Evolutionary conservation across 73 alveolate species (phyloP).

Genomic region (Blepharisma japonicum): DNA sequence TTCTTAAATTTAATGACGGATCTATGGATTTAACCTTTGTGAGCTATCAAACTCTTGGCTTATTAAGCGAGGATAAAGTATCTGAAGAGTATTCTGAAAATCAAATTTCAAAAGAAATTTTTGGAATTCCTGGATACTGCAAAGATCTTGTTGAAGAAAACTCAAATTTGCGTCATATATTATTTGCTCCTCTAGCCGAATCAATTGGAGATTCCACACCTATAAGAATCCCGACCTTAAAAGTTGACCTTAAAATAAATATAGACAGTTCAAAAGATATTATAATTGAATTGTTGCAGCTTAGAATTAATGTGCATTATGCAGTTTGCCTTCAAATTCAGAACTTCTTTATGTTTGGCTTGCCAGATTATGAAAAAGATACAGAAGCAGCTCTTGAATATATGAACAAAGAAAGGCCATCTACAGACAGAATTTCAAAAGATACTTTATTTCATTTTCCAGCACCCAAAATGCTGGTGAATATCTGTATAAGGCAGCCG

Average conservation of each 20-base stretch:
- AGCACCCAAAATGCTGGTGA: slow-evolving; percentile 8
- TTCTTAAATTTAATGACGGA: not conserved
- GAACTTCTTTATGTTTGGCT: slow-evolving; percentile 16
- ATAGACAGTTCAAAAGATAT: not conserved
- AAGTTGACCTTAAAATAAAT: not conserved
- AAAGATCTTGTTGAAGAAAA: slow-evolving; percentile 15
- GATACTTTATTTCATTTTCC: not conserved
- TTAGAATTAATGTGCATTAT: not conserved
- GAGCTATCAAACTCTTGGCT: not conserved
- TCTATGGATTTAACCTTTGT: not conserved
- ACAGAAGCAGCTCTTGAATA: not conserved
- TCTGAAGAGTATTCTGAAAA: not conserved
- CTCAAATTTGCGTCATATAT: not conserved
- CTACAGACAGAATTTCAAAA: not conserved
- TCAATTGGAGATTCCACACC: not conserved
- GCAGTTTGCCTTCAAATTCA: slow-evolving; percentile 12
- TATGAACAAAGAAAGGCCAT: slow-evolving; percentile 6
- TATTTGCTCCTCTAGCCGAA: not conserved
- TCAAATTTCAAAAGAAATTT: slow-evolving; percentile 5
- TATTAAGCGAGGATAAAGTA: not conserved
- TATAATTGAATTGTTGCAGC: slow-evolving; percentile 12
- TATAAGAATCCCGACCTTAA: slow-evolving; percentile 3
- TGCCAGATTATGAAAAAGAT: not conserved
- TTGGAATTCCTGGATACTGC: slow-evolving; percentile 1
- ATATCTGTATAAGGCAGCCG: not conserved